phyloP scores from a whole-genome alignment of 306 rosid genomes.

The Fragaria iinumae region DNA sequence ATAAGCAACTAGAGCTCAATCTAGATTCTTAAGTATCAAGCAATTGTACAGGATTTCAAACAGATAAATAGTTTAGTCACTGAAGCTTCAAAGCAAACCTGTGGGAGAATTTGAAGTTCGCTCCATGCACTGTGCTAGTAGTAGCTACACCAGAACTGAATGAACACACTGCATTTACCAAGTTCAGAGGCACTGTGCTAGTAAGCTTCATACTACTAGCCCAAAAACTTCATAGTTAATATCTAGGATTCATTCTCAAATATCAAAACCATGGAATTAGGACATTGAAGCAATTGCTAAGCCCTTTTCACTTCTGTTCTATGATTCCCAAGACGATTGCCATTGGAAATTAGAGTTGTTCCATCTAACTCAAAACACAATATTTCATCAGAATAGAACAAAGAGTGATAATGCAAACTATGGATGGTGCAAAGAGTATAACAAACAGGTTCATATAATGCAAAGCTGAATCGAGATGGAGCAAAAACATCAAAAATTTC shows the following conservation, averaged over 20 bases:
- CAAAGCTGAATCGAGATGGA: background rate
- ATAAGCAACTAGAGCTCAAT: background rate
- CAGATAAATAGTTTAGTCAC: background rate
- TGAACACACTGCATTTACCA: background rate
- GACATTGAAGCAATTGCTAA: background rate
- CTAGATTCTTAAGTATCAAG: background rate
- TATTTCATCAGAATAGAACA: background rate
- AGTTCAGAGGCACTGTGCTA: background rate
- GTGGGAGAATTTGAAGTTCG: background rate
- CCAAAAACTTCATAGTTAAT: background rate
- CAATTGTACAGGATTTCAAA: background rate
- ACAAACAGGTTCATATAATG: background rate
- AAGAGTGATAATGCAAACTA: background rate
- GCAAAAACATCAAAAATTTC: background rate
- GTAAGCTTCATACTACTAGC: background rate
- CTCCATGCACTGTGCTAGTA: background rate
- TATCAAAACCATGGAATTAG: background rate
- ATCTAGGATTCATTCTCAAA: background rate
- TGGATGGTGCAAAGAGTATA: background rate
- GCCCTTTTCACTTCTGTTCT: background rate
- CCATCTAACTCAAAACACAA: background rate
- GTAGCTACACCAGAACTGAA: background rate
- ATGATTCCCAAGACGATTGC: background rate
- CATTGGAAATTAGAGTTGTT: background rate
- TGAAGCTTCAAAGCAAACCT: background rate